phyloP scores from a whole-genome alignment of 2,329 filamentous ascomycete species.

The Drechslerella coelobrocha region DNA sequence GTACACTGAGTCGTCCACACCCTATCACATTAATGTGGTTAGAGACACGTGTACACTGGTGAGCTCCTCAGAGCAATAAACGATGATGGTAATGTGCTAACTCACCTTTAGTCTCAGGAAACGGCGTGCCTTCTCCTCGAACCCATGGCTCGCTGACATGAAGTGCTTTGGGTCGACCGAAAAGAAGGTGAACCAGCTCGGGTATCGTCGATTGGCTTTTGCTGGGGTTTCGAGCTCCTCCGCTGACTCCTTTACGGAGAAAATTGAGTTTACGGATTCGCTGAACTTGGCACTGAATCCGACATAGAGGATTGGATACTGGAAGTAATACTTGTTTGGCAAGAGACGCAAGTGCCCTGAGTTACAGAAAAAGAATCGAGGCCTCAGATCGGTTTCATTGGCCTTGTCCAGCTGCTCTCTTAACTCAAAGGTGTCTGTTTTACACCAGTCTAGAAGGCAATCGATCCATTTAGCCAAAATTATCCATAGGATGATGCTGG shows the following conservation, averaged over 20 bases:
- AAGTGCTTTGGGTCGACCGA: conserved; percentile 56
- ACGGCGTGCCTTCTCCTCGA: conserved; percentile 69
- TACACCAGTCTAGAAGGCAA: conserved; percentile 10
- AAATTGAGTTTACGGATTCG: conserved; percentile 65
- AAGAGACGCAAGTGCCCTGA: conserved; percentile 72
- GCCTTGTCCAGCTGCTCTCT: conserved; percentile 46
- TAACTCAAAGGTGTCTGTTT: conserved; percentile 49
- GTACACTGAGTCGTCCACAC: conserved; percentile 67
- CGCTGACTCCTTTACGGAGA: conserved; percentile 61
- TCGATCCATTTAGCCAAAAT: conserved; percentile 2
- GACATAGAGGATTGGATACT: conserved; percentile 73
- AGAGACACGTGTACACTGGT: conserved; percentile 11
- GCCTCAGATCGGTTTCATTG: conserved; percentile 53
- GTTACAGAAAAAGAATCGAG: conserved; percentile 69
- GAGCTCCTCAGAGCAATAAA: background rate
- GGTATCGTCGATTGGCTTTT: conserved; percentile 50
- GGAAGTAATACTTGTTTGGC: conserved; percentile 72
- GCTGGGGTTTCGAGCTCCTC: conserved; percentile 56
- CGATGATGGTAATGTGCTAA: conserved; percentile 40
- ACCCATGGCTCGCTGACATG: conserved; percentile 65
- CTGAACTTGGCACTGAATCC: conserved; percentile 71
- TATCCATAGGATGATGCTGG: background rate
- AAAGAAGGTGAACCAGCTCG: conserved; percentile 56
- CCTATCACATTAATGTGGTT: conserved; percentile 59
- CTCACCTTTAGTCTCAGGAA: conserved; percentile 65